Evolutionary conservation across 805 yeast genomes (phyloP).

Genomic region (Millerozyma acaciae): DNA sequence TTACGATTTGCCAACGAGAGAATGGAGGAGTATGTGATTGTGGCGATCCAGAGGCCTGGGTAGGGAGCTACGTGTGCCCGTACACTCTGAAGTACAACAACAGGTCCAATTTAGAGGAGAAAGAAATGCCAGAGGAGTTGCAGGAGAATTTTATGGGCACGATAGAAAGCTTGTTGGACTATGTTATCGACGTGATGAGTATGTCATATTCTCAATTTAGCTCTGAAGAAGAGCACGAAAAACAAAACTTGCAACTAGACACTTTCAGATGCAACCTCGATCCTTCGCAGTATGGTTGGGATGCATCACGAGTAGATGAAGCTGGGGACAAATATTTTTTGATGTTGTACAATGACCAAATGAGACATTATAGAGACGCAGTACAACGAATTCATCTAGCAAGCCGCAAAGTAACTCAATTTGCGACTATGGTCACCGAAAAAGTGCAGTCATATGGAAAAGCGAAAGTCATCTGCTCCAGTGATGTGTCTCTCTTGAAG

Average conservation of each 20-base stretch:
- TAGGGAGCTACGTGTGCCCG: slow-evolving; percentile 47
- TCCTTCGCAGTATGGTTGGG: slow-evolving; percentile 44
- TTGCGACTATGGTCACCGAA: slow-evolving; percentile 69
- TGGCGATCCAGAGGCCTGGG: slow-evolving; percentile 88
- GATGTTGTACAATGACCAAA: slow-evolving; percentile 73
- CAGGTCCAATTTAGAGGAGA: slow-evolving; percentile 3
- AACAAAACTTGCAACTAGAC: slow-evolving; percentile 22
- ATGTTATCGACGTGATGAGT: slow-evolving; percentile 56
- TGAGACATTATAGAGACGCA: slow-evolving; percentile 72
- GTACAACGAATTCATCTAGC: slow-evolving; percentile 59
- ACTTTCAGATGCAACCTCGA: slow-evolving; percentile 32
- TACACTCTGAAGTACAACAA: slow-evolving; percentile 14
- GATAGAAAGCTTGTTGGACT: slow-evolving; percentile 51
- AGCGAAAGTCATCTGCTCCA: slow-evolving; percentile 61
- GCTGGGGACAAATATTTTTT: slow-evolving; percentile 52
- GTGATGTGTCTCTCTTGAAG: slow-evolving; percentile 45
- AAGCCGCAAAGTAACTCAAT: slow-evolving; percentile 59
- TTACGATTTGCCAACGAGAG: slow-evolving; percentile 59
- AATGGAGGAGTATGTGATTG: slow-evolving; percentile 86
- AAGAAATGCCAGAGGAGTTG: slow-evolving; percentile 43
- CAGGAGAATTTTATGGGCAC: slow-evolving; percentile 34
- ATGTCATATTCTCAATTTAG: slow-evolving; percentile 41
- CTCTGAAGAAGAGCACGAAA: slow-evolving; percentile 21
- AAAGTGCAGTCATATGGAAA: slow-evolving; percentile 62
- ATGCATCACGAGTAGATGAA: slow-evolving; percentile 16